These are phyloP conservation scores for Raphanus raphanistrum DNA, from an alignment of 345 rosid genomes.

Conservation along the genomic window DNA sequence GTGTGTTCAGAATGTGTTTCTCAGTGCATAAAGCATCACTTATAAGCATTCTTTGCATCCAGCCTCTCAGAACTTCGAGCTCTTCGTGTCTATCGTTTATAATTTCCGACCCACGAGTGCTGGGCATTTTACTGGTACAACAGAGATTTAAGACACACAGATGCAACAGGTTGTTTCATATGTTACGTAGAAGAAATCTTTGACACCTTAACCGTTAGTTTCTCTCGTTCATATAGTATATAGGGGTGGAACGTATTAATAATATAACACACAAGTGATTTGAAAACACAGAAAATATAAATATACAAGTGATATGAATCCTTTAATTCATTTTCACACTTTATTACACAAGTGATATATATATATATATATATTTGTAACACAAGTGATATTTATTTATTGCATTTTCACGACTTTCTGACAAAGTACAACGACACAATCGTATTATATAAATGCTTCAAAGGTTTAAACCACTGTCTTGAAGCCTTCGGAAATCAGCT, in stretches of 20 bases:
- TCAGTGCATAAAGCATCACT: background rate
- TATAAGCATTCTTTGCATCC: background rate
- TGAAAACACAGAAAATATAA: background rate
- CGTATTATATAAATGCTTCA: background rate
- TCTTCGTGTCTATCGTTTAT: background rate
- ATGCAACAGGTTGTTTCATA: no score
- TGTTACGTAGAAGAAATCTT: no score
- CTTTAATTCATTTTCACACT: background rate
- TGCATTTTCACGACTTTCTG: background rate
- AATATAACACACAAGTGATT: background rate
- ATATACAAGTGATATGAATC: background rate
- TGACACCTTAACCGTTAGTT: no score
- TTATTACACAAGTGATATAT: background rate
- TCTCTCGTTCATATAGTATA: no score
- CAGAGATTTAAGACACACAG: no score
- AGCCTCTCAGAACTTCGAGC: slow-evolving; percentile 19
- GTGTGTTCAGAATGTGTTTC: background rate
- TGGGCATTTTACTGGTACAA: no score
- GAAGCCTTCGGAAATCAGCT: slow-evolving; percentile 1
- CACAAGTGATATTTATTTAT: background rate
- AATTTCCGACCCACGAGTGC: no score
- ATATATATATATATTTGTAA: no score
- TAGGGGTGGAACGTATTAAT: background rate
- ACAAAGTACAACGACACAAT: background rate
- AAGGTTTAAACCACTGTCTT: background rate